These are phyloP conservation scores for Alternaria sp. DNA, from an alignment of 2,329 filamentous ascomycete species.

Conservation along the genomic window DNA sequence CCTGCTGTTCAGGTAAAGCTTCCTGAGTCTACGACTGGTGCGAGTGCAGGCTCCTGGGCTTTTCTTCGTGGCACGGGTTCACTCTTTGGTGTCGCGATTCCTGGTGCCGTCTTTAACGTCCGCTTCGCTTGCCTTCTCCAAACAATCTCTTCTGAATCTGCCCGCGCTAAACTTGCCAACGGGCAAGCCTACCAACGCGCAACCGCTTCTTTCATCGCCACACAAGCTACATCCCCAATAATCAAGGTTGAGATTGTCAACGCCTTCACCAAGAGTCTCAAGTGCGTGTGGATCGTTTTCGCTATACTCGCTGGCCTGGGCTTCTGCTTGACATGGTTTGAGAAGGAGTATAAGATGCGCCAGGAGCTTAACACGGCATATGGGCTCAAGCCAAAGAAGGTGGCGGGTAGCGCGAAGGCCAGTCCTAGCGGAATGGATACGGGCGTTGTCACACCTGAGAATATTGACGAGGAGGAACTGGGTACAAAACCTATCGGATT, in stretches of 20 bases:
- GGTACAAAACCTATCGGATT: background rate
- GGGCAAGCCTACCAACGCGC: constrained; percentile 44
- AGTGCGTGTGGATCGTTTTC: constrained; percentile 52
- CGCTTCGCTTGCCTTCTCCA: constrained; percentile 27
- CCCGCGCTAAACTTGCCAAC: constrained; percentile 19
- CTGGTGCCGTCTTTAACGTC: constrained; percentile 42
- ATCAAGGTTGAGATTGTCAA: constrained; percentile 41
- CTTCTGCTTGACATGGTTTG: constrained; percentile 47
- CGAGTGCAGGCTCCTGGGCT: constrained; percentile 37
- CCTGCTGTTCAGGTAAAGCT: constrained; percentile 44
- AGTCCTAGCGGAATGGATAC: background rate
- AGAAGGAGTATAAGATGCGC: constrained; percentile 51
- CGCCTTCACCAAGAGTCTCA: constrained; percentile 49
- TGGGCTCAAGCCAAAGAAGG: constrained; percentile 45
- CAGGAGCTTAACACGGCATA: constrained; percentile 53
- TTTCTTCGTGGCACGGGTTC: constrained; percentile 43
- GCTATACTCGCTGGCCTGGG: constrained; percentile 43
- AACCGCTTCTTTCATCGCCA: constrained; percentile 27
- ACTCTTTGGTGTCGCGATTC: constrained; percentile 42
- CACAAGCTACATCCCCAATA: constrained; percentile 17
- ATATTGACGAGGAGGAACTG: background rate
- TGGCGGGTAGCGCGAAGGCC: background rate
- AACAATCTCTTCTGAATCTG: constrained; percentile 15
- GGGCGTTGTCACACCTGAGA: background rate
- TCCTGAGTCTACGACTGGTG: constrained; percentile 31